A percentile compares a stretch with the other conserved stretches of the same genome.
Conservation (phyloP, 2,329 filamentous ascomycete genomes). For the Claviceps pazoutovae region DNA sequence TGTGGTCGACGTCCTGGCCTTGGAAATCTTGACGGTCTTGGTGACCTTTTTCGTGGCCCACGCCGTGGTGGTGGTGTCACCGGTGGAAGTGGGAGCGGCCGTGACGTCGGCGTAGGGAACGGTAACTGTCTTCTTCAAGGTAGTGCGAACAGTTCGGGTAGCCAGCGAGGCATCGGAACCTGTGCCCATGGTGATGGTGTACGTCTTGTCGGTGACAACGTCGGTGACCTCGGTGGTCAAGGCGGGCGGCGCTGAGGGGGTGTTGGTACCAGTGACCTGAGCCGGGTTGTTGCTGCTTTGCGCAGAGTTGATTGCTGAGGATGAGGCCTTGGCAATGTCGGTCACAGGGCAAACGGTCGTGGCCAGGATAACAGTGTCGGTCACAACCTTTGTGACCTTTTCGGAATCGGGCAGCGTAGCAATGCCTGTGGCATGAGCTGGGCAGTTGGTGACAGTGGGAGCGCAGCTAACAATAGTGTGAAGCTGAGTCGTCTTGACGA, state of each 20-base stretch:
- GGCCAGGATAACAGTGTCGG: slow-evolving; percentile 23
- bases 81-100: slow-evolving; percentile 6
- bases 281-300: slow-evolving; percentile 13
- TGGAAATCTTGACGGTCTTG: slow-evolving; percentile 19
- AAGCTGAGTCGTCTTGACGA: slow-evolving; percentile 40
- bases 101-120: slow-evolving; percentile 12
- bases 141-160: slow-evolving; percentile 30
- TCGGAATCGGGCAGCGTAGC: slow-evolving; percentile 22
- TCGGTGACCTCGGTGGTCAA: slow-evolving; percentile 15
- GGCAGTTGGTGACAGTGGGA: slow-evolving; percentile 44
- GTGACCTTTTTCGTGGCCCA: slow-evolving; percentile 24
- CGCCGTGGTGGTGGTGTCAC: slow-evolving; percentile 23
- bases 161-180: slow-evolving; percentile 19
- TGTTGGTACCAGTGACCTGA: background rate
- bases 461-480: slow-evolving; percentile 45
- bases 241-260: slow-evolving; percentile 10
- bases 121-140: slow-evolving; percentile 25
- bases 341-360: slow-evolving; percentile 32
- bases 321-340: slow-evolving; percentile 26
- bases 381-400: slow-evolving; percentile 20
- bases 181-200: slow-evolving; percentile 22
- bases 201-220: slow-evolving; percentile 18
- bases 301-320: slow-evolving; percentile 5
- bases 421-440: slow-evolving; percentile 18
- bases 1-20: slow-evolving; percentile 10